Evolutionary conservation across 805 yeast species (phyloP).

Genomic region (Maudiozyma serrabonitensis): DNA sequence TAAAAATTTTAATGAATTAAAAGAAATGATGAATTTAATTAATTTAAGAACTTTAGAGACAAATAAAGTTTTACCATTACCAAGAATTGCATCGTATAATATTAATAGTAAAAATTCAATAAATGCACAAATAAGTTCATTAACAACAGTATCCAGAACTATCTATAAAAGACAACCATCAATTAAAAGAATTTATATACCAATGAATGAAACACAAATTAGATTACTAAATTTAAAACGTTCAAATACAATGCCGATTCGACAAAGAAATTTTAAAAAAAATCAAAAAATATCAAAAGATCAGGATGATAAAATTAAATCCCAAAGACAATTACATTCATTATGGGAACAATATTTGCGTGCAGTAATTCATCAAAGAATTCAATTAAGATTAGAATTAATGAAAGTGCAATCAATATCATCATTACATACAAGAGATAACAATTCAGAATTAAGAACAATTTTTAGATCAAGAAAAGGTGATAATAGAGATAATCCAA

Average conservation of each 20-base stretch:
- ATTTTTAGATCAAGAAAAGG: background rate
- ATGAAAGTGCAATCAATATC: background rate
- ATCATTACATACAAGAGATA: background rate
- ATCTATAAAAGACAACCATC: background rate
- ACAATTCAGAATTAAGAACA: background rate
- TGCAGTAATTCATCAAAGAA: background rate
- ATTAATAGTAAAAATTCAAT: background rate
- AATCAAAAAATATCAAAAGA: background rate
- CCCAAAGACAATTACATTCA: background rate
- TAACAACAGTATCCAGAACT: background rate
- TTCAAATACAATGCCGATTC: background rate
- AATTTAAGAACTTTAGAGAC: slow-evolving; percentile 5
- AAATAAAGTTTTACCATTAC: background rate
- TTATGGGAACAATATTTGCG: background rate
- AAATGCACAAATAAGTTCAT: background rate
- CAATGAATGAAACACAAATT: background rate
- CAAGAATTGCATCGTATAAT: background rate
- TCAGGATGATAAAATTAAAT: background rate
- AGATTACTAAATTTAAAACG: background rate
- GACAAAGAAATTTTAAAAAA: background rate
- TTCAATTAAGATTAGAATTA: background rate
- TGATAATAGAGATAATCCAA: background rate
- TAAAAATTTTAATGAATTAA: slow-evolving; percentile 12
- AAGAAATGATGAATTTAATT: slow-evolving; percentile 16
- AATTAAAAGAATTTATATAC: background rate